phyloP scores from a whole-genome alignment of 352 stramenopile species.

The Phytophthora citricola region DNA sequence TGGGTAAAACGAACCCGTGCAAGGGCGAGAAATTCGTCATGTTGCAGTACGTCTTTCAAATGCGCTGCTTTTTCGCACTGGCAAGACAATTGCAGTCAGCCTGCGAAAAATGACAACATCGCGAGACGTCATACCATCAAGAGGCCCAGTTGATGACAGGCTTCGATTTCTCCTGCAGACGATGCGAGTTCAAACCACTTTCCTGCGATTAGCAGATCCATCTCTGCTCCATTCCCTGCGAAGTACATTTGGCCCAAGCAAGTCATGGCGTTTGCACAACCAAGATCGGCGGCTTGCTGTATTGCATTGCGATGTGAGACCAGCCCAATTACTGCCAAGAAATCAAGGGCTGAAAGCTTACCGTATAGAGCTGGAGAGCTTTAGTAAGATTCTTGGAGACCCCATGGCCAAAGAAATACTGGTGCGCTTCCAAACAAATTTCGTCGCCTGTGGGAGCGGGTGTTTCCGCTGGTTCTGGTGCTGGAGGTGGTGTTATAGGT shows the following conservation, averaged over 20 bases:
- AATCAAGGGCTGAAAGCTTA: conserved; percentile 16
- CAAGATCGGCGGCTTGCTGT: conserved; percentile 61
- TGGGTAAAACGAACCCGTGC: conserved; percentile 52
- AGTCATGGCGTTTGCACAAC: conserved; percentile 51
- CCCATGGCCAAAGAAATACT: conserved; percentile 71
- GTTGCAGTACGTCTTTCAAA: conserved; percentile 38
- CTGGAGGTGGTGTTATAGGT: conserved; percentile 27
- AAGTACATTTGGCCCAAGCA: conserved; percentile 76
- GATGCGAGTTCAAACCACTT: conserved; percentile 59
- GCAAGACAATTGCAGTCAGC: background rate
- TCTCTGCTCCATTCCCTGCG: conserved; percentile 50
- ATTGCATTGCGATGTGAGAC: conserved; percentile 10
- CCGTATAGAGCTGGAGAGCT: conserved; percentile 65
- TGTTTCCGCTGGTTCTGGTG: conserved; percentile 19
- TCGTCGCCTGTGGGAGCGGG: conserved; percentile 20
- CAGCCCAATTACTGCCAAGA: background rate
- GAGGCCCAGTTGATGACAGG: conserved; percentile 54
- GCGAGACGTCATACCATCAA: conserved; percentile 47
- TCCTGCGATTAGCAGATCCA: conserved; percentile 59
- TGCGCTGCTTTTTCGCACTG: conserved; percentile 61
- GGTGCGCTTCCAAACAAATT: conserved; percentile 68
- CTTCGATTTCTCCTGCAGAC: conserved; percentile 48
- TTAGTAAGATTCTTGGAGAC: conserved; percentile 40
- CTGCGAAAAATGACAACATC: background rate
- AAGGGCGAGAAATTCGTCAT: conserved; percentile 46